Evolutionary conservation across 2,329 filamentous ascomycete genomes (phyloP).

Genomic region (Myriosclerotinia curreyana): DNA sequence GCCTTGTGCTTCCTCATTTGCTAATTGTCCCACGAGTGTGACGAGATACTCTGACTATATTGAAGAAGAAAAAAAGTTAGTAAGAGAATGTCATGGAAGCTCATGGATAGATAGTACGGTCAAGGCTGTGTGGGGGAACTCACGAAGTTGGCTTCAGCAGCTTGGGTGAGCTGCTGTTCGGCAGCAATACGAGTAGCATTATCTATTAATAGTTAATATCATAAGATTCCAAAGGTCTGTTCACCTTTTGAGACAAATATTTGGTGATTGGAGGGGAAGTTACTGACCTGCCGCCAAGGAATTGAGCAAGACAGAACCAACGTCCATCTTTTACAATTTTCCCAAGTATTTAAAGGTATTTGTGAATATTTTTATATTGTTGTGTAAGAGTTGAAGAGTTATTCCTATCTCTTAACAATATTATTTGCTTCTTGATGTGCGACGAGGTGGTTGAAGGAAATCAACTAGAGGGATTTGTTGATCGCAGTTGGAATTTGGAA

Average conservation of each 20-base stretch:
- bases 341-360: not conserved
- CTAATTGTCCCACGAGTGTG: conserved; percentile 88
- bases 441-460: conserved; percentile 13
- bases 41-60: conserved; percentile 83
- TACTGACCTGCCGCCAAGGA: conserved; percentile 87
- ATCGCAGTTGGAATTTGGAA: conserved; percentile 14
- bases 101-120: conserved; percentile 34
- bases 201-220: conserved; percentile 58
- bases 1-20: conserved; percentile 79
- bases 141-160: conserved; percentile 95
- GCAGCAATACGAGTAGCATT: conserved; percentile 83
- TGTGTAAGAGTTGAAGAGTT: not conserved
- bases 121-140: conserved; percentile 40
- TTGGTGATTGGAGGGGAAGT: conserved; percentile 23
- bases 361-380: not conserved
- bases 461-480: conserved; percentile 1
- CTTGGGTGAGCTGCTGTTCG: conserved; percentile 90
- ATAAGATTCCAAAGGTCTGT: conserved; percentile 3
- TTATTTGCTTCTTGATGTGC: not conserved
- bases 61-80: conserved; percentile 26
- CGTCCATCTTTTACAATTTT: conserved; percentile 70
- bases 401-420: conserved; percentile 7
- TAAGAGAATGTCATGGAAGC: conserved; percentile 24
- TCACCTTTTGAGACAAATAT: not conserved
- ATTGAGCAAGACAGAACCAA: conserved; percentile 96